Base-by-base conservation (phyloP, 73 alveolate species). In the Paramecium sexaurelia region DNA sequence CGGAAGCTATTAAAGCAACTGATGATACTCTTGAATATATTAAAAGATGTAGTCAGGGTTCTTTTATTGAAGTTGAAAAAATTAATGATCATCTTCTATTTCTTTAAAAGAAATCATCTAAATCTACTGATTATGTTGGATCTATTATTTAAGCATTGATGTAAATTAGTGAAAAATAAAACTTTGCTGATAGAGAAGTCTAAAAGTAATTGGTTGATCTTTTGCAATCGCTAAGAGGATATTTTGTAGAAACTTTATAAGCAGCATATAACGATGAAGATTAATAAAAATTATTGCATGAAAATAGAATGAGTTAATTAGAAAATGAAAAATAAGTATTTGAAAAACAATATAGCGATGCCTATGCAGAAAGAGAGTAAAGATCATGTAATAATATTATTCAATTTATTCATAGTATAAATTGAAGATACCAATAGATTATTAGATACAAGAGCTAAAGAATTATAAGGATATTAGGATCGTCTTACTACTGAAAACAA, bases 341-440 rank as follows among this genome's bases (percentile, higher is more conserved):
- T 41, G 90, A 78, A 41, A 78, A 78, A 78, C 37, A 78, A 78
- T 78, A 78, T 78, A 39, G 90, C 19, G 90, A 78, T 78, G 90
- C 90, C 7, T 78, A 41, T 78, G 27, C 45, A 10, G 90, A 78
- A 78, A 78, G 90, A 78, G 90, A 78, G 41, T 78, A 37, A 73
- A 9, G 55, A 27, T 73, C 87, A 73, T 36, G 87, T 73, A 73
- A 2, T 27, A 3, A 13, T 29, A 15, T 27, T 9, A 51, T n/a
- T 36, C 8, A 11, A 36, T 41, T 13, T 29, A 6, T 78, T n/a
- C n/a, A n/a, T 43, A 39, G 90, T 43, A 24, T 39, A 39, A 33
- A 78, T 78, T 40, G 90, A 78, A 39, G 90, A 78, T 40, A 78
- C 90, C 7, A 78, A 78, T 22, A 39, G 29, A 78, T 41, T 78